These are phyloP conservation scores for Aspergillus vadensis DNA, from an alignment of 2,329 filamentous ascomycete species.

Conservation along the genomic window DNA sequence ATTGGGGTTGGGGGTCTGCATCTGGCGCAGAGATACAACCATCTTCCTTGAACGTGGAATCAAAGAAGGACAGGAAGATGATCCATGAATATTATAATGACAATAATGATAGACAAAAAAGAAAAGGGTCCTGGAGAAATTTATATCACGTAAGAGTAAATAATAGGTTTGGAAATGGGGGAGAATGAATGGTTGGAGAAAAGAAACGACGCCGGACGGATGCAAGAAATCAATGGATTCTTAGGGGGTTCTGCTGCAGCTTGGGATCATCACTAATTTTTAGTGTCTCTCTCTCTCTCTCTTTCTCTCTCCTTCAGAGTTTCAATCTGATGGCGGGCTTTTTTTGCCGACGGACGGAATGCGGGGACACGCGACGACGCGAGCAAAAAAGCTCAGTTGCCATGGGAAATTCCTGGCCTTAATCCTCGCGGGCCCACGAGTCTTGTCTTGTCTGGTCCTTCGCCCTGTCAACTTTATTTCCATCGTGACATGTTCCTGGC, in stretches of 20 bases:
- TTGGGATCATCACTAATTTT: not conserved
- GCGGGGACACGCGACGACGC: constrained; percentile 27
- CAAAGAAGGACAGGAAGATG: constrained; percentile 15
- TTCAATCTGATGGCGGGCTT: constrained; percentile 18
- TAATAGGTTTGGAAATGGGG: not conserved
- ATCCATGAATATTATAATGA: constrained; percentile 4
- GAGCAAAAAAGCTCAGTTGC: constrained; percentile 3
- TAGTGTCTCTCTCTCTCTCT: not conserved
- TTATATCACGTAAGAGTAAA: no score
- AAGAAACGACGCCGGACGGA: not conserved
- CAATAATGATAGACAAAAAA: not conserved
- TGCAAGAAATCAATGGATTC: not conserved
- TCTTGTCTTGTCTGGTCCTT: not conserved
- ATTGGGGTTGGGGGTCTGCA: constrained; percentile 2
- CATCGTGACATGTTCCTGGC: not conserved
- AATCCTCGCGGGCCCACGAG: not conserved
- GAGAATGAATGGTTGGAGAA: not conserved
- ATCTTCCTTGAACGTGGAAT: constrained; percentile 23
- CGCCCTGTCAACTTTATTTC: not conserved
- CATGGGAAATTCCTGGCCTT: constrained; percentile 2
- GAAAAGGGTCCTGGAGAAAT: not conserved
- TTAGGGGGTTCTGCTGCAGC: not conserved
- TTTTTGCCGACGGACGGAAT: constrained; percentile 22
- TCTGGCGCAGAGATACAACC: constrained; percentile 19
- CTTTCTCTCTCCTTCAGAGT: no score